Base-by-base conservation (phyloP, 1,284 basidiomycete genomes). In the Cutaneotrichosporon sp. region DNA sequence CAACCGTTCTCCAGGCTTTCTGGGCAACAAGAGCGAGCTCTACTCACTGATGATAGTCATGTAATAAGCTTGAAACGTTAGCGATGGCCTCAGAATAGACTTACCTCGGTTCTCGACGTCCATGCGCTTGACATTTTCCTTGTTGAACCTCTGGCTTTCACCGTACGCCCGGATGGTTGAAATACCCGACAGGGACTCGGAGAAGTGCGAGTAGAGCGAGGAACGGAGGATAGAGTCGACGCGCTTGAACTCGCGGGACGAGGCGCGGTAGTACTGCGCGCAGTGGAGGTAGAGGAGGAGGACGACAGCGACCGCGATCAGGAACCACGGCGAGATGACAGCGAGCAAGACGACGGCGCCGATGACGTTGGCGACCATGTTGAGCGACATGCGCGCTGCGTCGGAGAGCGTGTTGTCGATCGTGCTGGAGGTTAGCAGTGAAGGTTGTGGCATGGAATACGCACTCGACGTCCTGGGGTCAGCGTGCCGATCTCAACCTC, bases 151-250 rank as follows among this genome's bases (percentile, higher is more conserved):
- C 5, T 84, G 80, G 3, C 82, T 76, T 71, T 89, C 88, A 13
- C 86, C 86, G 66, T 94, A 95, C 0, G 91, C 91, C n/a, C 91
- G 86, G 55, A 95, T 92, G 2, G 92, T 95, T 1, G 89, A 84
- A 47, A 95, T 80, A 24, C 92, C 92, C 10, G 87, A 87, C 9
- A 95, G 82, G n/a, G 88, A 89, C 79, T 97, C 95, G 53, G 88
- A 89, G 74, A 94, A 92, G 77, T 93, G 91, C 8, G 90, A 87
- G 73, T 94, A 93, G n/a, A 92, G 81, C 2, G 86, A 77, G 1
- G 80, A 82, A 56, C 75, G 72, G 13, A 76, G 68, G 46, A 78
- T 70, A 36, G 76, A 69, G 61, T 78, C 77, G 60, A 77, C 74
- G 16, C 80, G 73, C 83, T 97, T 97, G 68, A 97, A 82, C 76